Base-by-base conservation (phyloP, 371 early-diverging fungal species). In the Phascolomyces articulosus region DNA sequence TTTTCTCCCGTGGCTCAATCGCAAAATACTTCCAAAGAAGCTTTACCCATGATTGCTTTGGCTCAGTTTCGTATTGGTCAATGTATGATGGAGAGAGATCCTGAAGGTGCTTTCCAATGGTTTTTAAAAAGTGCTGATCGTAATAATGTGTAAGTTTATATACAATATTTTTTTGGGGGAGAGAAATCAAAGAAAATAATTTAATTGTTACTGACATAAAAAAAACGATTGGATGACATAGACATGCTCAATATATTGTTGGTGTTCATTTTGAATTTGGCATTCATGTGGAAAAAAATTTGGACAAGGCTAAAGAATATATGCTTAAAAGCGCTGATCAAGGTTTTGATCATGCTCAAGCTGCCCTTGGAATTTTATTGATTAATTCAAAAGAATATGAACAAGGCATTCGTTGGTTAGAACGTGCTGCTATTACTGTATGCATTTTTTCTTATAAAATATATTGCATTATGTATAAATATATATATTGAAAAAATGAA, bases 1-100 rank as follows among this genome's bases (percentile, higher is more conserved):
- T 94, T 91, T 71, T 60, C 66, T 10, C 82, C 75, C 40, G 80
- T 90, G 23, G 90, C 93, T 8, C 86, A 90, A 67, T 78, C 90
- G 60, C 82, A 88, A 56, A 91, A 84, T 1, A 72, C 80, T 15
- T 87, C 83, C 63, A 71, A 80, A 11, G 82, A 88, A 60, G 92
- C 87, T n/a, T 74, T 85, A 20, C 29, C 48, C 16, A 26, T 63
- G 28, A 61, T 62, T 58, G 63, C 66, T 1, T 51, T 70, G 44
- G 74, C 74, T 2, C 74, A 74, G 38, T 68, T 67, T 34, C 70
- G 64, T 23, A 57, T 70, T 4, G 74, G 64, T 10, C 58, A 62
- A 16, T 62, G 70, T 63, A 40, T 67, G 9, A 47, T 61, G 13
- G 62, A 70, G 56, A 71, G 59, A 13, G 66, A 68, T 47, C 55